A percentile compares a stretch with the other conserved stretches of the same genome.
Evolutionary conservation across 768 basidiomycete genomes (phyloP).

Genomic region (Mrakia blollopis): DNA sequence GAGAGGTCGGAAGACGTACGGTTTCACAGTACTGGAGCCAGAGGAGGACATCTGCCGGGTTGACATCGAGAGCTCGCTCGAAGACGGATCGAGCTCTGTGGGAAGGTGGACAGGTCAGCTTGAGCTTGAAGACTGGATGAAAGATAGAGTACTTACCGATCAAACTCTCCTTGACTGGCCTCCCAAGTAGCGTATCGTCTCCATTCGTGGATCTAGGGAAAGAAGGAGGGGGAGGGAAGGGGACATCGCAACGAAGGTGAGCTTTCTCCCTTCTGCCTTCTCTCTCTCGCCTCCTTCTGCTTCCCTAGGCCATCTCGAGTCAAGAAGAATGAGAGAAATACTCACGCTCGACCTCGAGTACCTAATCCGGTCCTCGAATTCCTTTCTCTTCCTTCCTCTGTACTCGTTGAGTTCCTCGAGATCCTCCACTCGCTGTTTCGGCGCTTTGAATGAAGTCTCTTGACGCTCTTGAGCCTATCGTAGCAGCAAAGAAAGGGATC

Average conservation of each 20-base stretch:
- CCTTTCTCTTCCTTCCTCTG: slow-evolving; percentile 75
- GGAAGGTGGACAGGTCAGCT: slow-evolving; percentile 5
- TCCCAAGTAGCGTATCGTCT: slow-evolving; percentile 56
- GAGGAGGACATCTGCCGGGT: slow-evolving; percentile 78
- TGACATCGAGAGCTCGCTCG: slow-evolving; percentile 94
- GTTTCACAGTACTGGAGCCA: slow-evolving; percentile 58
- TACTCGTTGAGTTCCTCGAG: slow-evolving; percentile 79
- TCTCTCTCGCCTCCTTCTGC: neutral
- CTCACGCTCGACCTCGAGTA: slow-evolving; percentile 45
- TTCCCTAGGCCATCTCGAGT: neutral
- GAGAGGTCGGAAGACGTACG: neutral
- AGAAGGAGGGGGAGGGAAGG: neutral
- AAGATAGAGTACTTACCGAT: slow-evolving; percentile 49
- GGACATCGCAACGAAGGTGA: neutral
- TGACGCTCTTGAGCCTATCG: slow-evolving; percentile 90
- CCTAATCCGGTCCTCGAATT: slow-evolving; percentile 72
- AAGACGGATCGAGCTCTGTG: slow-evolving; percentile 76
- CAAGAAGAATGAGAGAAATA: neutral
- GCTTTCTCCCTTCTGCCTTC: neutral
- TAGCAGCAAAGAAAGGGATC: neutral
- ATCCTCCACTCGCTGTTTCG: slow-evolving; percentile 92
- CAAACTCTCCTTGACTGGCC: slow-evolving; percentile 94
- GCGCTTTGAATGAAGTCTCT: slow-evolving; percentile 83
- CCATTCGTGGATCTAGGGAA: slow-evolving; percentile 49
- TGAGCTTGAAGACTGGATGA: neutral